Conservation (phyloP, 1,139 yeast genomes). For the Debaryomyces subglobosus region DNA sequence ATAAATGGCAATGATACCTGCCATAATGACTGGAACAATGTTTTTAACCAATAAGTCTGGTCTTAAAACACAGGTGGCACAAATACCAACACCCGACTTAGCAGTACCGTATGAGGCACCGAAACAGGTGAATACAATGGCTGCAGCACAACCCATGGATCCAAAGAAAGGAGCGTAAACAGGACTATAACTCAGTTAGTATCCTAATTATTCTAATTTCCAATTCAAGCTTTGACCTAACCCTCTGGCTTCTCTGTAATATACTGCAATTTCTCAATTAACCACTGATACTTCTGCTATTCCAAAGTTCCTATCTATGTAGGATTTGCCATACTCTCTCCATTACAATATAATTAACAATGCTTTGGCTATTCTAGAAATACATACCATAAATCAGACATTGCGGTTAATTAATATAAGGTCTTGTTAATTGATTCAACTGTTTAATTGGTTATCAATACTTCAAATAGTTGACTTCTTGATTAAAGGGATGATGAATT, state of each 20-base stretch:
- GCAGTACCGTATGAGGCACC: conserved; percentile 99
- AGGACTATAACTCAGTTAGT: conserved; percentile 48
- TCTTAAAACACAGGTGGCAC: conserved; percentile 97
- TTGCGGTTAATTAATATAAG: conserved; percentile 18
- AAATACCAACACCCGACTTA: conserved; percentile 98
- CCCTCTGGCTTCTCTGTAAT: not conserved
- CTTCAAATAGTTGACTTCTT: conserved; percentile 4
- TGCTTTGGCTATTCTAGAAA: not conserved
- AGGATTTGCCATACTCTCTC: not conserved
- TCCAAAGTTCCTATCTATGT: not conserved
- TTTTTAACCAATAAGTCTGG: conserved; percentile 91
- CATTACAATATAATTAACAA: not conserved
- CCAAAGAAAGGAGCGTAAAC: conserved; percentile 94
- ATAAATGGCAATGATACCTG: conserved; percentile 99
- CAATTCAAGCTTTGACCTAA: not conserved
- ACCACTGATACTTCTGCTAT: not conserved
- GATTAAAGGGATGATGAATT: conserved; percentile 7
- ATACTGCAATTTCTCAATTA: not conserved
- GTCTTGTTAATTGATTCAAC: conserved; percentile 8
- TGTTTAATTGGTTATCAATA: conserved; percentile 7
- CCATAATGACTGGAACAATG: conserved; percentile 97
- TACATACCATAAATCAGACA: conserved; percentile 64
- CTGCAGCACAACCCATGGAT: conserved; percentile 98
- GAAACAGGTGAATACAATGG: conserved; percentile 96
- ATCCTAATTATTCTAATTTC: not conserved